Percentiles rank a stretch among this genome's conserved stretches.
Conservation (phyloP, 2,329 filamentous ascomycete genomes). For the Alternaria incomplexa region DNA sequence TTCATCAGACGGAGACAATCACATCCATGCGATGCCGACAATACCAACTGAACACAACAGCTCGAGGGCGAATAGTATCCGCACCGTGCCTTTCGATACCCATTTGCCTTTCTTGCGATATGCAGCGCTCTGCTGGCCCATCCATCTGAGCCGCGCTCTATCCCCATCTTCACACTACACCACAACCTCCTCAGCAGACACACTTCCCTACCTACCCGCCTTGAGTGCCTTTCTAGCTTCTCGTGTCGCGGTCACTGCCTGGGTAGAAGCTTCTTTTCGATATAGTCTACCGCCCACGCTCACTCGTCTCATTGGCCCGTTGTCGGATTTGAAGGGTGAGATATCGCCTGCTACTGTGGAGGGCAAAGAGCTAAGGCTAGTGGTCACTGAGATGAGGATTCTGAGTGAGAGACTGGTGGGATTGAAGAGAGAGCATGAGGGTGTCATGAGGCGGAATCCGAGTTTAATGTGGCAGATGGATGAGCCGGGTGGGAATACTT, state of each 20-base stretch:
- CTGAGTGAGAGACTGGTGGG: constrained; percentile 31
- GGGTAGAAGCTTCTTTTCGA: constrained; percentile 43
- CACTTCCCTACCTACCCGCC: constrained; percentile 29
- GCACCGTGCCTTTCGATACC: constrained; percentile 27
- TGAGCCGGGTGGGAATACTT: constrained; percentile 3
- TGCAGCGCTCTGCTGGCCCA: constrained; percentile 39
- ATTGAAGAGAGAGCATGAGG: constrained; percentile 28
- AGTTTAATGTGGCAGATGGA: constrained; percentile 38
- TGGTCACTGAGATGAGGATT: constrained; percentile 27
- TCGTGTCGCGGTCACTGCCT: constrained; percentile 33
- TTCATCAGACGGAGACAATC: constrained; percentile 29
- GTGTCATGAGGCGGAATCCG: constrained; percentile 30
- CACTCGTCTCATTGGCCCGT: constrained; percentile 34
- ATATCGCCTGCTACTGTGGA: constrained; percentile 31
- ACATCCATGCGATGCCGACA: background rate
- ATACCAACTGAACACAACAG: background rate
- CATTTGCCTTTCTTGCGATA: constrained; percentile 41
- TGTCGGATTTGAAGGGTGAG: constrained; percentile 24
- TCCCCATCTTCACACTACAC: background rate
- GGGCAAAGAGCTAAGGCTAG: constrained; percentile 34
- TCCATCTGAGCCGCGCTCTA: constrained; percentile 39
- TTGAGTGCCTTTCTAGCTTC: constrained; percentile 34
- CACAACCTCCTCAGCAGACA: background rate
- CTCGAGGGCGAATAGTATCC: constrained; percentile 10
- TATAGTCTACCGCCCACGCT: constrained; percentile 40